Conservation (phyloP, 2,329 filamentous ascomycete genomes). For the Ascochyta rabiei region DNA sequence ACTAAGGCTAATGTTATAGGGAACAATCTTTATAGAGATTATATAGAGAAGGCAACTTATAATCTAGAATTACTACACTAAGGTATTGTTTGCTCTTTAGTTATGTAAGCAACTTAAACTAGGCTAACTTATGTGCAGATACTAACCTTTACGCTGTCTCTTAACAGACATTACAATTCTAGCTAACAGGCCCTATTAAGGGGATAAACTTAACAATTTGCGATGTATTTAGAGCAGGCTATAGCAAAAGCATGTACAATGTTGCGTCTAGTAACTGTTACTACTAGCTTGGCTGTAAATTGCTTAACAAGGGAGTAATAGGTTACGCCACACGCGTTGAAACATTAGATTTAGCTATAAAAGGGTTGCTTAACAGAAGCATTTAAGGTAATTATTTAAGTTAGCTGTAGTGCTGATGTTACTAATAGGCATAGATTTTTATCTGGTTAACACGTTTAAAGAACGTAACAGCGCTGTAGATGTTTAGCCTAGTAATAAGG, state of each 20-base stretch:
- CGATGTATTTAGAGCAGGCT: not conserved
- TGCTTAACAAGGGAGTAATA: conserved; percentile 11
- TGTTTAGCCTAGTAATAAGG: conserved; percentile 16
- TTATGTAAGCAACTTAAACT: not conserved
- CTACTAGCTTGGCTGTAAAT: conserved; percentile 15
- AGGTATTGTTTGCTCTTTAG: not conserved
- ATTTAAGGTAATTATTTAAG: conserved; percentile 18
- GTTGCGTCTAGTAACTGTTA: not conserved
- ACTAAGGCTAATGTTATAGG: not conserved
- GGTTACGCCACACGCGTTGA: conserved; percentile 7
- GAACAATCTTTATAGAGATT: not conserved
- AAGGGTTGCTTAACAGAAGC: conserved; percentile 15
- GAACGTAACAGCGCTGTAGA: conserved; percentile 11
- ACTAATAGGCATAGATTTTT: conserved; percentile 14
- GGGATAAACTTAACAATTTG: not conserved
- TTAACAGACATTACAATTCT: not conserved
- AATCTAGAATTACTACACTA: not conserved
- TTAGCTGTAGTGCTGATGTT: conserved; percentile 14
- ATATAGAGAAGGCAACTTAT: not conserved
- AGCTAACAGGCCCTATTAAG: not conserved
- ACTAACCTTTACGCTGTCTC: not conserved
- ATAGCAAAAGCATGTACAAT: not conserved
- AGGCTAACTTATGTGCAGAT: not conserved
- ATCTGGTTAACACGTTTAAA: conserved; percentile 16
- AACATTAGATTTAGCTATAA: conserved; percentile 14